Evolutionary conservation across 495 filamentous ascomycete species (phyloP).

Genomic region (Parathielavia hyrcaniae): DNA sequence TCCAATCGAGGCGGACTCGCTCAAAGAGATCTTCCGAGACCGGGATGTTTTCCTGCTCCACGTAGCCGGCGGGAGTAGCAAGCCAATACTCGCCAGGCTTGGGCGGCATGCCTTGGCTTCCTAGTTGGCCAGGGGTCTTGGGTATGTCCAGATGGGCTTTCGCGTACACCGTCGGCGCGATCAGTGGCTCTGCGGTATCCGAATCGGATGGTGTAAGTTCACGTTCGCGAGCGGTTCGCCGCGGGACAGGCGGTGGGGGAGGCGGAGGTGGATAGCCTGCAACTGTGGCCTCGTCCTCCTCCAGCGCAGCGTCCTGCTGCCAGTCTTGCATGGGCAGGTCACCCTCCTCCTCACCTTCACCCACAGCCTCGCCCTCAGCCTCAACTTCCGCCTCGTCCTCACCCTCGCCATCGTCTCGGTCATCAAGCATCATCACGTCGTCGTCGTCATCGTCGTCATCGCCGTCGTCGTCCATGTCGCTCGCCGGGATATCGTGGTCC

Average conservation of each 20-base stretch:
- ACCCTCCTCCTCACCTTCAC: slow-evolving; percentile 41
- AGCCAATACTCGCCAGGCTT: slow-evolving; percentile 77
- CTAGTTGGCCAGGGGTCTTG: slow-evolving; percentile 45
- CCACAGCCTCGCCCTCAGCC: slow-evolving; percentile 48
- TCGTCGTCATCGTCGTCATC: slow-evolving; percentile 53
- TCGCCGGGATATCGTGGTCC: slow-evolving; percentile 31
- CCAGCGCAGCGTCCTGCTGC: slow-evolving; percentile 39
- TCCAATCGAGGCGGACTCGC: slow-evolving; percentile 85
- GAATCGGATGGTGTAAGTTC: slow-evolving; percentile 56
- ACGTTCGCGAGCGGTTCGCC: slow-evolving; percentile 39
- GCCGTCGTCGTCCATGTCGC: slow-evolving; percentile 42
- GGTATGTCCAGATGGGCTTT: slow-evolving; percentile 53
- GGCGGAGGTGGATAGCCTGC: slow-evolving; percentile 61
- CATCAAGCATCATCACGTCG: slow-evolving; percentile 45
- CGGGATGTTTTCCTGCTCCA: slow-evolving; percentile 51
- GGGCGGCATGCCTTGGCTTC: slow-evolving; percentile 28
- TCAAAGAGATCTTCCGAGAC: slow-evolving; percentile 78
- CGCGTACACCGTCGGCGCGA: slow-evolving; percentile 48
- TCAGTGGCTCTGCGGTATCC: slow-evolving; percentile 52
- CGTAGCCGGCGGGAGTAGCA: slow-evolving; percentile 63
- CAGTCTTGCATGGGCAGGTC: slow-evolving; percentile 57
- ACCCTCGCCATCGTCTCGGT: slow-evolving; percentile 50
- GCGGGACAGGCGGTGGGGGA: slow-evolving; percentile 50
- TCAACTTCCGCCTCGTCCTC: slow-evolving; percentile 45
- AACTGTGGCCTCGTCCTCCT: slow-evolving; percentile 64